Conservation (phyloP, 805 yeast species). For the Blastobotrys parvus region DNA sequence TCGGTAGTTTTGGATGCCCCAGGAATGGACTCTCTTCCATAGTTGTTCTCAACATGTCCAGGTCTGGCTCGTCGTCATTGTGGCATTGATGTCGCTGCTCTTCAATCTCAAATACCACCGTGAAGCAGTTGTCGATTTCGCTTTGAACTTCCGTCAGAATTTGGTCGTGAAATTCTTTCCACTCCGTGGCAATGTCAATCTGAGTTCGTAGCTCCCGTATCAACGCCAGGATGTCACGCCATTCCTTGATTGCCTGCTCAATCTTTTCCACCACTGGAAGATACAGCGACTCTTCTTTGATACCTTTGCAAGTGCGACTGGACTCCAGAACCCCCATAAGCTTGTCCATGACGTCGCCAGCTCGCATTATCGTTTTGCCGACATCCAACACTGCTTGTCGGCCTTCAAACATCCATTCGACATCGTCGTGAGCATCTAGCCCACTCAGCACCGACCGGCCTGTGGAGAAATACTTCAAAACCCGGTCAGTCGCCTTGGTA, state of each 20-base stretch:
- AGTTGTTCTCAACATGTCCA: slow-evolving; percentile 7
- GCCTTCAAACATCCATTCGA: slow-evolving; percentile 21
- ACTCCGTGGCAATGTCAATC: slow-evolving; percentile 21
- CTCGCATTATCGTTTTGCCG: slow-evolving; percentile 11
- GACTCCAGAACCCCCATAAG: slow-evolving; percentile 17
- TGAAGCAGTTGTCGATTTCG: slow-evolving; percentile 17
- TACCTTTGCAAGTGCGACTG: slow-evolving; percentile 1
- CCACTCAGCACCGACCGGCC: slow-evolving; percentile 13
- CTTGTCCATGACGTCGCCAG: slow-evolving; percentile 18
- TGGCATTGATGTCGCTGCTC: slow-evolving; percentile 11
- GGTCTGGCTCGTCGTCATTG: slow-evolving; percentile 2
- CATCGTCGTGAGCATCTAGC: slow-evolving; percentile 18
- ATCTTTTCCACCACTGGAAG: slow-evolving; percentile 15
- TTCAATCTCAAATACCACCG: slow-evolving; percentile 16
- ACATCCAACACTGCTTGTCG: slow-evolving; percentile 15
- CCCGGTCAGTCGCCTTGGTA: slow-evolving; percentile 11
- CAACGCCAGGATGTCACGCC: slow-evolving; percentile 15
- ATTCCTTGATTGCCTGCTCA: slow-evolving; percentile 14
- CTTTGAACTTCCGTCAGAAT: slow-evolving; percentile 19
- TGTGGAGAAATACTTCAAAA: slow-evolving; percentile 13
- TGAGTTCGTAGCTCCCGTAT: slow-evolving; percentile 12
- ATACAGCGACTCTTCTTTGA: slow-evolving; percentile 1
- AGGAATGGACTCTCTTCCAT: slow-evolving; percentile 14
- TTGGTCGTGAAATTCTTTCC: slow-evolving; percentile 21
- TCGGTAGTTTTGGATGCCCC: slow-evolving; percentile 14